Evolutionary conservation across 331 rosid genomes (phyloP), one percentile per base, ranked within the genome.

Genomic region (Dryas integrifolia): DNA sequence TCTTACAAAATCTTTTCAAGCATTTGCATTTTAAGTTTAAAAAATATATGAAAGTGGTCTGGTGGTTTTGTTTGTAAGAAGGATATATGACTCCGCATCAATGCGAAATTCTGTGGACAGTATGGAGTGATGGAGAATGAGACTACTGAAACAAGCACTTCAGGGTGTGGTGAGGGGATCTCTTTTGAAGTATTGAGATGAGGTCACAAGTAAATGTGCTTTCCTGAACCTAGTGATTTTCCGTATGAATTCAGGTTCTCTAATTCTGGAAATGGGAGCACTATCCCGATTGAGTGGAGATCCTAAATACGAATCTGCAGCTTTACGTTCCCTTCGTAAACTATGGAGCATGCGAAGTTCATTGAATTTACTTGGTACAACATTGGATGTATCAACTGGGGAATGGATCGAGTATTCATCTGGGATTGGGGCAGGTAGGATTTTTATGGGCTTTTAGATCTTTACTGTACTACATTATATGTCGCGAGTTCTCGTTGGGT

Each of bases 181-280:
- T 82, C 82, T 81, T 77, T 83, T 79, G 57, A 77, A 64, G 68
- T 52, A 78, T 80, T 76, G 81, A 80, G 78, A 83, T 11, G 81
- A 77, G 79, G 77, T 50, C 69, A 67, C 68, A 14, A 59, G 60
- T 72, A 51, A 78, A 74, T 58, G 39, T 74, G 47, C 55, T 18
- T 30, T 66, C 77, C 66, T 82, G 68, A 61, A 69, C 74, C 60
- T 75, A 71, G 55, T 73, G 79, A 68, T 43, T 79, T 80, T 78
- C 67, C 47, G 11, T 77, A 55, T 80, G 62, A 64, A 50, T 72
- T 76, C 83, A 94, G 98, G 98, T 81, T 91, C 98, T 49, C 83
- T 94, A 65, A 94, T 94, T 86, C 96, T 94, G 82, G 98, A 91
- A 88, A 94, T 94, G 98, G 97, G 98, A 69, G 96, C 97, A 63